Base-by-base conservation (phyloP, 345 rosid genomes). In the Moricandia arvensis region DNA sequence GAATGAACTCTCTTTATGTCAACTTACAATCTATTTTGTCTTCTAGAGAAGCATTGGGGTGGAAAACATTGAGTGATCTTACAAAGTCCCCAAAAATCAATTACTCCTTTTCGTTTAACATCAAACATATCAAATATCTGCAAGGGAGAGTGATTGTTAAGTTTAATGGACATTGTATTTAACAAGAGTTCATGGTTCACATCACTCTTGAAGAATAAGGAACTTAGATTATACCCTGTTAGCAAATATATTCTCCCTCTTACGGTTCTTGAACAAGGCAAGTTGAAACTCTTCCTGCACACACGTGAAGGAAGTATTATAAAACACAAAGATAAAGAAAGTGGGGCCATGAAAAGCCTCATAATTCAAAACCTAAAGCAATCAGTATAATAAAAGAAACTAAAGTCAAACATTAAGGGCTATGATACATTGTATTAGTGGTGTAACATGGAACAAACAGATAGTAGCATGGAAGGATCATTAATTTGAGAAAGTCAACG, bases 71-170 rank as follows among this genome's bases (percentile, higher is more conserved):
- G 45, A 96, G 93, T 57, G 95, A 84, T 78, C 94, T 82, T 10
- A 91, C 99, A 82, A 96, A 96, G 80, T 96, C 99, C 31, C 95
- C 89, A 68, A 96, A 96, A 96, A 78, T 96, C 98, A 47, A 96
- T 93, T 59, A 87, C 88, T 72, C 96, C 99, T 79, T 89, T 96
- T 31, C 84, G 84, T 85, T 96, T 93, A 24, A 84, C 96, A 81
- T 96, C 98, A 81, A 93, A 96, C 78, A 96, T 80, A 80, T 96
- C 90, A 88, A 96, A 91, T 47, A 96, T 86, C 98, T 96, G 91
- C 90, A 80, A 60, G 10, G 31, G 21, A 37, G 17, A 35, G 60
- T 18, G 7, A 18, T 12, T 45, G 8, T 43, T 64, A 34, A 29
- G 45, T 45, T 27, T 53, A 8, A 0, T 27, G 7, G 4, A 37